A percentile compares a stretch with the other conserved stretches of the same genome.
Conservation (phyloP, 768 basidiomycete species). For the Lactifluus rugatus region DNA sequence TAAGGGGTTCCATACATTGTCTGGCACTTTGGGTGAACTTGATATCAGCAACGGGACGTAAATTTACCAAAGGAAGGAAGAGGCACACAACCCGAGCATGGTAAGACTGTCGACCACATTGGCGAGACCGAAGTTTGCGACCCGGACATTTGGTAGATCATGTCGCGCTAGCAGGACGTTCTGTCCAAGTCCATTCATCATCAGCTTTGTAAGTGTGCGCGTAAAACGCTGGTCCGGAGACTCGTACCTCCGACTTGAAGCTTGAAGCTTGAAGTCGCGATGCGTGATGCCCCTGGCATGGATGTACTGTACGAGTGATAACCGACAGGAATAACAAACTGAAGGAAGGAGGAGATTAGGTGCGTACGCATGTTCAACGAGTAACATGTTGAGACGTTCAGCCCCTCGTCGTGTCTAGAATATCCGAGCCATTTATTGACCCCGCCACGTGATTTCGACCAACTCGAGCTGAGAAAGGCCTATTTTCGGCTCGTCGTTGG, state of each 20-base stretch:
- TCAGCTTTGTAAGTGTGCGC: no score
- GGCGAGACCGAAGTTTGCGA: constrained; percentile 94
- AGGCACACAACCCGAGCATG: constrained; percentile 56
- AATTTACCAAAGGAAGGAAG: no score
- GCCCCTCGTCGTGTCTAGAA: no score
- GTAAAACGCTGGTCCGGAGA: background rate
- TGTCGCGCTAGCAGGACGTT: constrained; percentile 77
- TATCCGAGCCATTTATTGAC: no score
- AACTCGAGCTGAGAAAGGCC: no score
- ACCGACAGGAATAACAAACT: background rate
- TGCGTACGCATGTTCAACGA: no score
- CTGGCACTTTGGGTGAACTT: no score
- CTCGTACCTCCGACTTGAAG: constrained; percentile 51
- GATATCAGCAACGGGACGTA: no score
- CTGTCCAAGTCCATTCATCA: constrained; percentile 32
- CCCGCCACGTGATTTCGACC: no score
- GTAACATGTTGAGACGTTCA: no score
- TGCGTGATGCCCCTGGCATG: constrained; percentile 78
- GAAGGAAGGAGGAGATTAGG: no score
- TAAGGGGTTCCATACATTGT: constrained; percentile 98
- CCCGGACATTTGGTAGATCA: constrained; percentile 64
- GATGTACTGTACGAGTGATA: constrained; percentile 38
- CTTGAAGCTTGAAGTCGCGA: constrained; percentile 90
- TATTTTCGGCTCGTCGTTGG: no score
- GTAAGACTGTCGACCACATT: constrained; percentile 76